Conservation (phyloP, 2,329 filamentous ascomycete species). For the Paradendryphiella salina region DNA sequence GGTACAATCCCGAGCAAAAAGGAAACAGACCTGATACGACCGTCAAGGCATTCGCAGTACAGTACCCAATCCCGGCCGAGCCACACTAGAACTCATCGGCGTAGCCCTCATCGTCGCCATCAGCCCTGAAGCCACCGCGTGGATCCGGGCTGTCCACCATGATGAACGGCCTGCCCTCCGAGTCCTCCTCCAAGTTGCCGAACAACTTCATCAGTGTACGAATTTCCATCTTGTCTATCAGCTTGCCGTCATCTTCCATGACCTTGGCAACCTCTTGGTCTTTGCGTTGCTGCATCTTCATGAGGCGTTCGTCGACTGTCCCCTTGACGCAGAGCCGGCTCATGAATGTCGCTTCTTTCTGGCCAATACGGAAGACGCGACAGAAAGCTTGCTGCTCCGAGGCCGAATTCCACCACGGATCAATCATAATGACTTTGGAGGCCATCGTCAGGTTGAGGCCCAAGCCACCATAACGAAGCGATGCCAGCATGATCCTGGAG, state of each 20-base stretch:
- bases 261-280: slow-evolving; percentile 50
- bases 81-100: slow-evolving; percentile 31
- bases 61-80: not conserved
- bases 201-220: slow-evolving; percentile 54
- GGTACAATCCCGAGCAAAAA: not conserved
- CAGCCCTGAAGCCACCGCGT: slow-evolving; percentile 37
- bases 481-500: slow-evolving; percentile 57
- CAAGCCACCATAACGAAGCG: slow-evolving; percentile 60
- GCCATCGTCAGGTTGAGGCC: slow-evolving; percentile 65
- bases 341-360: slow-evolving; percentile 62
- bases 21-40: not conserved
- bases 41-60: not conserved
- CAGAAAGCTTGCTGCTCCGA: slow-evolving; percentile 66
- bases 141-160: slow-evolving; percentile 43
- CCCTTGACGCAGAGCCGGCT: slow-evolving; percentile 60
- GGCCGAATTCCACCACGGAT: slow-evolving; percentile 63
- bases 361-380: slow-evolving; percentile 67
- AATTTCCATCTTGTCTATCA: slow-evolving; percentile 35
- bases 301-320: slow-evolving; percentile 62
- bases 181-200: slow-evolving; percentile 48
- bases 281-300: slow-evolving; percentile 61
- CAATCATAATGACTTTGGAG: slow-evolving; percentile 52
- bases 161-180: slow-evolving; percentile 48
- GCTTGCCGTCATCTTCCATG: slow-evolving; percentile 47
- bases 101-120: slow-evolving; percentile 40